phyloP scores from a whole-genome alignment of 306 rosid species.

The Phaseolus lunatus region DNA sequence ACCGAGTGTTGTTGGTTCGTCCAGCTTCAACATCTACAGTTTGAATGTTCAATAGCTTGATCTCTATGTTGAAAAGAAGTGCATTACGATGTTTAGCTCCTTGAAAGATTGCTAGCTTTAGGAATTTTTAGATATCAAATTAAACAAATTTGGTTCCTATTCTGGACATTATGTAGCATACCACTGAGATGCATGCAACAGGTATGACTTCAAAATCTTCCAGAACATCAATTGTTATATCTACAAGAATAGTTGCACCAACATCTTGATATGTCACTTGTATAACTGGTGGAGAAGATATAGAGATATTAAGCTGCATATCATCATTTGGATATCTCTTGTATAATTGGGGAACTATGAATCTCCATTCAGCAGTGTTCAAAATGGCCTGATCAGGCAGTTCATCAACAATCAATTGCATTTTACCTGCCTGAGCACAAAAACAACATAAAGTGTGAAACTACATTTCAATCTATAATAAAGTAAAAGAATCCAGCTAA shows the following conservation, averaged over 20 bases:
- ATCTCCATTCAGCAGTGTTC: conserved; percentile 82
- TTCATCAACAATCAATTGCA: conserved; percentile 65
- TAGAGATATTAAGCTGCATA: conserved; percentile 68
- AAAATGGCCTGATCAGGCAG: conserved; percentile 58
- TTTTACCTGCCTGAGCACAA: conserved; percentile 56
- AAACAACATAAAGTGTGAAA: conserved; percentile 14
- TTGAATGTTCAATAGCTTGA: neutral
- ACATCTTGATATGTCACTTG: conserved; percentile 58
- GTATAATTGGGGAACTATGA: conserved; percentile 79
- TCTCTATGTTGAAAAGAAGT: conserved; percentile 16
- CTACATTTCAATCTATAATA: conserved; percentile 15
- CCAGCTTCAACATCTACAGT: no score
- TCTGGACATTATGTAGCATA: conserved; percentile 49
- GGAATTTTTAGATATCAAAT: neutral
- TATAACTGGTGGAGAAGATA: conserved; percentile 72
- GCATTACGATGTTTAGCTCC: neutral
- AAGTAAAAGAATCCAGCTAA: conserved; percentile 8
- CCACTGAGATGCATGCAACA: conserved; percentile 81
- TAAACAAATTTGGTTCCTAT: conserved; percentile 1
- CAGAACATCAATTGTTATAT: conserved; percentile 64
- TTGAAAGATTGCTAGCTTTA: neutral
- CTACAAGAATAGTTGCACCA: conserved; percentile 52
- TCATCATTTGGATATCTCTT: conserved; percentile 70
- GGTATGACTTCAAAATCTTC: conserved; percentile 65
- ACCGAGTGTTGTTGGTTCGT: no score